Base-by-base conservation (phyloP, 2,329 filamentous ascomycete species). In the Alternaria sp. region DNA sequence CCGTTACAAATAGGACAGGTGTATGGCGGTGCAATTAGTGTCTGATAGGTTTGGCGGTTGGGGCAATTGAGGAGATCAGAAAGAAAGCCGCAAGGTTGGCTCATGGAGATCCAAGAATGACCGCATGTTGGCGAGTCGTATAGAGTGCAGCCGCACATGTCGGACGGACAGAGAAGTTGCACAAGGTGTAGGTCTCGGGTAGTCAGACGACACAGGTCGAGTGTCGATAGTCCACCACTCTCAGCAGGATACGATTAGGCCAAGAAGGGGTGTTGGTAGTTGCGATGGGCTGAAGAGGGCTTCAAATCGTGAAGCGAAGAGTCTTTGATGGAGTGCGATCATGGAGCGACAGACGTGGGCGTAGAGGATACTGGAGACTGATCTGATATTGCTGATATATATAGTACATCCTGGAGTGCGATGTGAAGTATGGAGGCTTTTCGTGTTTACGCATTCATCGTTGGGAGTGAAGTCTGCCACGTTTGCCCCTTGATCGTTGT, bases 61-160 rank as follows among this genome's bases (percentile, higher is more conserved):
- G 79, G 79, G 65, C 82, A 84, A 61, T 68, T 81, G 40, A 81
- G 66, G 17, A 84, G 77, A 58, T 84, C 79, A 23, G 73, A 74
- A 40, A 75, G 72, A 32, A 73, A 74, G 6, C 71, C 74, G 71
- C 85, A 87, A 9, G 82, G 80, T 12, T 79, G 72, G 23, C 74
- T 75, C 67, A 87, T 81, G 23, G 79, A 81, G 57, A 85, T 73
- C 84, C 84, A 87, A 26, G 80, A 76, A 65, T 86, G 84, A 8
- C 73, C 71, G 72, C 85, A 87, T 53, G 76, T 79, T 7, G 75
- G 73, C 1, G 83, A 85, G 67, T 81, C 79, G 75, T 81, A 84
- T 53, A 80, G 77, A 15, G 79, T 78, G 30, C 81, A 81, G 26
- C 76, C 74, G 71, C 85, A 87, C 85, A 87, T 87, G 10, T 50